Conservation (phyloP, 2,329 filamentous ascomycete genomes). For the Aspergillus carbonarius region DNA sequence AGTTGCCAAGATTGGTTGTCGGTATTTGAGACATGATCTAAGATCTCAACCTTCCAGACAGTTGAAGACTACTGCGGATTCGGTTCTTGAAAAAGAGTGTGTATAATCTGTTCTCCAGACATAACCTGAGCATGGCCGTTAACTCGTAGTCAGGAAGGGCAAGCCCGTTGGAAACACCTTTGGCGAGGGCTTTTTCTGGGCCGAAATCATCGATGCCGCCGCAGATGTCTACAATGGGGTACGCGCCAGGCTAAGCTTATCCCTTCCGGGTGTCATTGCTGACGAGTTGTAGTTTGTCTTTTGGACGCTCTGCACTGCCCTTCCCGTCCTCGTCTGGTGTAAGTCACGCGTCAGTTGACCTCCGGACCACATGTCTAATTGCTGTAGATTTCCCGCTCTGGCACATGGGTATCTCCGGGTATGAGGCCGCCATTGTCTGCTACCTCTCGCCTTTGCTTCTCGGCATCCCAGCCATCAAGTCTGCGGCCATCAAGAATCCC, state of each 20-base stretch:
- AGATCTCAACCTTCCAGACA: slow-evolving; percentile 45
- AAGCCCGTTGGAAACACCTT: slow-evolving; percentile 71
- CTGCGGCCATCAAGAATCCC: slow-evolving; percentile 66
- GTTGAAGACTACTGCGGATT: slow-evolving; percentile 48
- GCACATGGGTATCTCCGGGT: slow-evolving; percentile 99
- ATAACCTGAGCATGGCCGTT: slow-evolving; percentile 17
- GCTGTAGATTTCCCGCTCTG: slow-evolving; percentile 83
- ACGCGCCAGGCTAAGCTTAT: slow-evolving; percentile 22
- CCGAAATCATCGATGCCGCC: slow-evolving; percentile 72
- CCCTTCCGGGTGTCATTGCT: slow-evolving; percentile 16
- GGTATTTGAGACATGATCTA: slow-evolving; percentile 38
- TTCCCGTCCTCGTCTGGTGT: slow-evolving; percentile 93
- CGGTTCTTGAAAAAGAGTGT: slow-evolving; percentile 71
- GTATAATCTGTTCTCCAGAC: slow-evolving; percentile 38
- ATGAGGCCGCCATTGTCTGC: slow-evolving; percentile 83
- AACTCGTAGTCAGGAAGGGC: slow-evolving; percentile 62
- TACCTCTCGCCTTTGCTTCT: slow-evolving; percentile 80
- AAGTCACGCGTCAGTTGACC: slow-evolving; percentile 44
- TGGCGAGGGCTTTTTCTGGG: slow-evolving; percentile 69
- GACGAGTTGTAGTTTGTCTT: slow-evolving; percentile 70
- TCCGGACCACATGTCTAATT: slow-evolving; percentile 19
- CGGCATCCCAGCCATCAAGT: slow-evolving; percentile 66
- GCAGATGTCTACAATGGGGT: slow-evolving; percentile 92
- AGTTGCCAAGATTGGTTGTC: slow-evolving; percentile 43
- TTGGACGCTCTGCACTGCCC: slow-evolving; percentile 89